Base-by-base conservation (phyloP, 176 grass and related monocot genomes). In the Olyra latifolia region DNA sequence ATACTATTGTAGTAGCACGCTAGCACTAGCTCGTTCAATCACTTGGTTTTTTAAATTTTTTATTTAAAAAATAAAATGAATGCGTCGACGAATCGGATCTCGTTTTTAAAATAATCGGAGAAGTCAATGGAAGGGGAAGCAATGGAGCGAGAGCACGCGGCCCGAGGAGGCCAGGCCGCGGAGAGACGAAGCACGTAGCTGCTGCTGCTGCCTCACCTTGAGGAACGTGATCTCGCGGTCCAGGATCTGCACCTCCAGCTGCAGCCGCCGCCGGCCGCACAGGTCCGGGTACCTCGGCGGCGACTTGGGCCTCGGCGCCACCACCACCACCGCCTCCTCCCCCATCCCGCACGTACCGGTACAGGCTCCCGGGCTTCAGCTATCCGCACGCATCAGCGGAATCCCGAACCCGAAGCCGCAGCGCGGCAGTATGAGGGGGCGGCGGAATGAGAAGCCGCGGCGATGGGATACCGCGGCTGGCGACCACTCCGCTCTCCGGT, bases 241-340 rank as follows among this genome's bases (percentile, higher is more conserved):
- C 48, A 99, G 86, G 81, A 99, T 95, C 75, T 95, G 96, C 65
- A 99, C 88, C 71, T 99, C 92, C 4, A 99, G 90, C 78, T 95
- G 96, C 79, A 99, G 61, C 52, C 91, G 87, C 47, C 95, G 79
- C 10, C 95, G 89, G 45, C 92, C 95, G 87, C 95, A 94, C 74
- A 90, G 75, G 84, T 97, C 95, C 30, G 95, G 91, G 92, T 94
- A 91, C 85, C 77, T 82, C 76, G 92, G 95, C 87, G 95, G 95
- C 62, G 94, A 96, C 85, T 88, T 96, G 28, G 93, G 90, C 75
- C 78, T 69, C 9, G 93, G 93, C 42, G 93, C 79, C 70, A 78
- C 83, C 45, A 86, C 65, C 72, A 72, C 83, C 56, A 72, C 72
- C 53, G 62, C 55, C 53, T 71, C 75, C 76, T 79, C 61, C 60